These are phyloP conservation scores for Boletus reticuloceps DNA, from an alignment of 768 basidiomycete species.

Conservation along the genomic window DNA sequence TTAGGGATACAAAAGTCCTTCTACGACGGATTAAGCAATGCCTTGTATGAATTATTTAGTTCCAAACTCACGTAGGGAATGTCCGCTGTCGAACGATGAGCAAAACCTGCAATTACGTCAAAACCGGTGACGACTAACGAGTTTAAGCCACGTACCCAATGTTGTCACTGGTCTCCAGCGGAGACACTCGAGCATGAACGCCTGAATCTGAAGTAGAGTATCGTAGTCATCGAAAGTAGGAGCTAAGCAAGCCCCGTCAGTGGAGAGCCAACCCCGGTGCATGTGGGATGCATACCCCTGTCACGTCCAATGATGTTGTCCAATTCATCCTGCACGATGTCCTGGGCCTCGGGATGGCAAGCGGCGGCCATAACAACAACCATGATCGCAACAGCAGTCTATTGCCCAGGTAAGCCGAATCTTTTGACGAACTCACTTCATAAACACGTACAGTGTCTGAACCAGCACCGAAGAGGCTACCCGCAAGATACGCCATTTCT, in stretches of 20 bases:
- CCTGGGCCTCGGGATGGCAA: conserved; percentile 51
- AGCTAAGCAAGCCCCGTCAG: conserved; percentile 20
- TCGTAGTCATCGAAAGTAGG: conserved; percentile 41
- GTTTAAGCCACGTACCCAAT: conserved; percentile 18
- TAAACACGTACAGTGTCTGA: conserved; percentile 48
- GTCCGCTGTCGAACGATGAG: conserved; percentile 63
- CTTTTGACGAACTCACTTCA: neutral
- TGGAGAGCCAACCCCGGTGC: neutral
- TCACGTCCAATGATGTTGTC: conserved; percentile 51
- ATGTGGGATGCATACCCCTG: conserved; percentile 17
- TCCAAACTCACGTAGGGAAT: conserved; percentile 52
- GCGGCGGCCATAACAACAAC: conserved; percentile 58
- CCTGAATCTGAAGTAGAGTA: conserved; percentile 36
- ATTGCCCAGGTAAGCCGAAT: neutral
- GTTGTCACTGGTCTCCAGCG: conserved; percentile 42
- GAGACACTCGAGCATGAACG: conserved; percentile 40
- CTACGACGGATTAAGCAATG: conserved; percentile 21
- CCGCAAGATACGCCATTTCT: conserved; percentile 62
- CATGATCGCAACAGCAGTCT: conserved; percentile 57
- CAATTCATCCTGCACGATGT: conserved; percentile 50
- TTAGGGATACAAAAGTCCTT: conserved; percentile 34
- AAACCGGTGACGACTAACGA: neutral
- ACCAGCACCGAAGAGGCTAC: conserved; percentile 65
- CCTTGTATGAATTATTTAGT: neutral
- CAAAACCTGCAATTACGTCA: conserved; percentile 41